Percentiles rank a stretch among this genome's conserved stretches.
phyloP scores from a whole-genome alignment of 805 yeast genomes.

The Saccharomycopsis capsularis region DNA sequence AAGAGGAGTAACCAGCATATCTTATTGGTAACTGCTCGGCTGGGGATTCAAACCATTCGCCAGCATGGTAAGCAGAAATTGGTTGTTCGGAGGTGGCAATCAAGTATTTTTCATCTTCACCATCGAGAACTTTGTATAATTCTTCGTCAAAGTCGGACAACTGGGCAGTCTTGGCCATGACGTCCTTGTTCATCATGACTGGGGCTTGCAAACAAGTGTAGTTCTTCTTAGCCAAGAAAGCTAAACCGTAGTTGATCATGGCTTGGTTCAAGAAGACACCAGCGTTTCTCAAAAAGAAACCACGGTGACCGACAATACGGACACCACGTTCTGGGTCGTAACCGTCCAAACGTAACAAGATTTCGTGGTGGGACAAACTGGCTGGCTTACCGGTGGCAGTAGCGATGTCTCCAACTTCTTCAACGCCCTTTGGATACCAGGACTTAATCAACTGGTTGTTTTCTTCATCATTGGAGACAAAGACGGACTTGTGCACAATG shows the following conservation, averaged over 20 bases:
- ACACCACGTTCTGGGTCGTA: constrained; percentile 99
- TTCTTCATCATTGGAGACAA: constrained; percentile 80
- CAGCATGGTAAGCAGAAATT: constrained; percentile 93
- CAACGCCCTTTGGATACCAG: constrained; percentile 76
- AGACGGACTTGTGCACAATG: constrained; percentile 88
- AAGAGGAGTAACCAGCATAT: constrained; percentile 96
- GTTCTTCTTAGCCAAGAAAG: constrained; percentile 68
- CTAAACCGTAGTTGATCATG: constrained; percentile 89
- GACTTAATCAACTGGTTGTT: constrained; percentile 81
- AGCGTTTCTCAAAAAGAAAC: constrained; percentile 87
- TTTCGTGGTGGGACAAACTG: constrained; percentile 88
- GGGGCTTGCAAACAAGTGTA: constrained; percentile 96
- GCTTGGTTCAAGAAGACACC: constrained; percentile 99
- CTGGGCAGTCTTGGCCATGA: constrained; percentile 99
- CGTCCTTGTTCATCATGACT: constrained; percentile 99
- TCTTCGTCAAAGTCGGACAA: constrained; percentile 97
- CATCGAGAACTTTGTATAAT: constrained; percentile 92
- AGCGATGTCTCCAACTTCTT: constrained; percentile 55
- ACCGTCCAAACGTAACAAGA: constrained; percentile 88
- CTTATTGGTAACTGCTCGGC: constrained; percentile 93
- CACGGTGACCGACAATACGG: constrained; percentile 96
- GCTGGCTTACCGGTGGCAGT: constrained; percentile 75
- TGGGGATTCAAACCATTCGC: constrained; percentile 98
- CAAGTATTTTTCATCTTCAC: constrained; percentile 94
- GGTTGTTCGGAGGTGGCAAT: constrained; percentile 99